These are phyloP conservation scores for Pythium angustatum DNA, from an alignment of 352 stramenopile species.

Conservation along the genomic window DNA sequence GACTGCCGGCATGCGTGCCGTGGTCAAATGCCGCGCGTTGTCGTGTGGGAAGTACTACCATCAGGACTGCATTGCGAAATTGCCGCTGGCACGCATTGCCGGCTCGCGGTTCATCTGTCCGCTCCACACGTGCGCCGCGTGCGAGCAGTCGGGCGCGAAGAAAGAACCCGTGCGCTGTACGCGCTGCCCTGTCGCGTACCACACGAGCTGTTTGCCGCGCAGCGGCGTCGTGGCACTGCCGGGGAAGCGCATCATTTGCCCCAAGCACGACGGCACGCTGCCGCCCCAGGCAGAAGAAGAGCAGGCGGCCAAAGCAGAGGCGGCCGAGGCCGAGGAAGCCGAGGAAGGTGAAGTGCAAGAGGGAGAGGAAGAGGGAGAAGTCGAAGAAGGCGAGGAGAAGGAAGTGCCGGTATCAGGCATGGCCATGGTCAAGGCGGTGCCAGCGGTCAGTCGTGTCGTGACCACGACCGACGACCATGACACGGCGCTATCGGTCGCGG, in stretches of 20 bases:
- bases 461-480: constrained; percentile 8
- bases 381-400: constrained; percentile 6
- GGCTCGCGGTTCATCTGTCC: constrained; percentile 85
- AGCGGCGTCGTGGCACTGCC: constrained; percentile 53
- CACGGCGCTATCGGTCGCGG: constrained; percentile 17
- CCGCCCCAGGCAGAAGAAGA: background rate
- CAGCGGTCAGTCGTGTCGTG: constrained; percentile 17
- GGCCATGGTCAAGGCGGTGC: constrained; percentile 8
- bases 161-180: constrained; percentile 82
- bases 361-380: background rate
- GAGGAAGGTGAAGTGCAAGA: background rate
- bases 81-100: constrained; percentile 75
- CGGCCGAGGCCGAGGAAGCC: background rate
- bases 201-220: constrained; percentile 73
- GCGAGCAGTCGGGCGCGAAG: constrained; percentile 74
- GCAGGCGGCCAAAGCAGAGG: background rate
- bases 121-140: constrained; percentile 77
- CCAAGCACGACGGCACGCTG: constrained; percentile 40
- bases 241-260: constrained; percentile 77
- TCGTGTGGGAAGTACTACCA: constrained; percentile 89
- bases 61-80: constrained; percentile 74
- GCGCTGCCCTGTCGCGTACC: constrained; percentile 77
- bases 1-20: constrained; percentile 23
- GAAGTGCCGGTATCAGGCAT: background rate
- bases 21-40: constrained; percentile 77